Base-by-base conservation (phyloP, 441 rosid species). In the Mallotus repandus region DNA sequence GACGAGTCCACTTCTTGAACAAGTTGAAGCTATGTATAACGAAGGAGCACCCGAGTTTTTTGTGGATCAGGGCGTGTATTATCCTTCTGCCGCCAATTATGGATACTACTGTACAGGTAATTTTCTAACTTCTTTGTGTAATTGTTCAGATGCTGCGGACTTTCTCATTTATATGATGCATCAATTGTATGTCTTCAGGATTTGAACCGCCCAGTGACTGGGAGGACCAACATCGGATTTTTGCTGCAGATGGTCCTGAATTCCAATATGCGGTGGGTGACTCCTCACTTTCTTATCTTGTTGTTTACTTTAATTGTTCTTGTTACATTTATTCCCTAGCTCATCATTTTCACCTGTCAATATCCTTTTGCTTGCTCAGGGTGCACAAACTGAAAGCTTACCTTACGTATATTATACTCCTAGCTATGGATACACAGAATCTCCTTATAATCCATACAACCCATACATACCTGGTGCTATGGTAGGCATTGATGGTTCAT, bases 41-140 rank as follows among this genome's bases (percentile, higher is more conserved):
- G 97, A 86, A 77, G 96, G 91, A 83, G 78, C 79, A 79, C 84
- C 97, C 63, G 98, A 90, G 81, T 83, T 85, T 77, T 79, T 84
- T 76, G 81, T 78, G 71, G 97, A 89, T 73, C 96, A 91, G 80
- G 92, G 97, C 77, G 72, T 88, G 73, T 89, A 88, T 81, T 92
- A 91, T 85, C 91, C 97, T 54, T 65, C 87, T 73, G 81, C 93
- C 74, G 74, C 94, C 82, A 85, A 76, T 83, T 94, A 88, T 76
- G 97, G 89, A 50, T 94, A 88, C 79, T 91, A 89, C 67, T 89
- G 96, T 92, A 92, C 98, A 90, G 99, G 98, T 94, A 85, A 67
- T n/a, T 55, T 57, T 66, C 16, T 21, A 68, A 8, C 10, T 63
- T 61, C 61, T 69, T 15, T 63, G 74, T 46, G 5, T 49, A 56